A percentile compares a stretch with the other conserved stretches of the same genome.
phyloP scores from a whole-genome alignment of 768 basidiomycete genomes.

The Agrocybe chaxingu region DNA sequence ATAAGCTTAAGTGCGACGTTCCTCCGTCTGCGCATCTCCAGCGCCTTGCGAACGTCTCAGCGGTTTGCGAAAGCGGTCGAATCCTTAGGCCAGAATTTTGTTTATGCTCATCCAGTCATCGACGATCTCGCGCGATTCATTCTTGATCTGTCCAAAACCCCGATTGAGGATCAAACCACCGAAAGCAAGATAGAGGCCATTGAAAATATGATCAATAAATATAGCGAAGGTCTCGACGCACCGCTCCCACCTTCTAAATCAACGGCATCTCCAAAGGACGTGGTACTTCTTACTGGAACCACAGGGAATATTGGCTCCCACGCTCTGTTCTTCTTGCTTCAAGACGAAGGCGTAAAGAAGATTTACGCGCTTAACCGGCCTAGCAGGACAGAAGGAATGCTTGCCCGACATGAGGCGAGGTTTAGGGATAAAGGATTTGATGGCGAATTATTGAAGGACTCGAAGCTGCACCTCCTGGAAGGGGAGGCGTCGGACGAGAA shows the following conservation, averaged over 20 bases:
- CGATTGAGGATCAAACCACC: conserved; percentile 6
- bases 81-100: conserved; percentile 24
- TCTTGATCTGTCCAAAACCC: conserved; percentile 9
- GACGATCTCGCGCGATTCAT: conserved; percentile 17
- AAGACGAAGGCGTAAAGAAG: not conserved
- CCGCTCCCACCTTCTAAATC: no score
- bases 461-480: conserved; percentile 17
- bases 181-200: not conserved
- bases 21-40: conserved; percentile 32
- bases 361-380: not conserved
- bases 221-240: not conserved
- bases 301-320: no score
- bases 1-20: conserved; percentile 21
- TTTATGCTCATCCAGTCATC: conserved; percentile 27
- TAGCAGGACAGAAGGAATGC: no score
- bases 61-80: conserved; percentile 19
- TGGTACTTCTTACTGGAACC: no score
- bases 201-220: conserved; percentile 5
- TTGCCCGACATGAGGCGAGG: no score
- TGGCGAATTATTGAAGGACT: no score
- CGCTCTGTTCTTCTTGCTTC: no score
- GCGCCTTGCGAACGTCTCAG: conserved; percentile 23
- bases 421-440: no score
- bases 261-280: no score
- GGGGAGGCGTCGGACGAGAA: conserved; percentile 24